These are phyloP conservation scores for Chenopodium suecicum DNA, from an alignment of 148 eudicot genomes.

Conservation along the genomic window DNA sequence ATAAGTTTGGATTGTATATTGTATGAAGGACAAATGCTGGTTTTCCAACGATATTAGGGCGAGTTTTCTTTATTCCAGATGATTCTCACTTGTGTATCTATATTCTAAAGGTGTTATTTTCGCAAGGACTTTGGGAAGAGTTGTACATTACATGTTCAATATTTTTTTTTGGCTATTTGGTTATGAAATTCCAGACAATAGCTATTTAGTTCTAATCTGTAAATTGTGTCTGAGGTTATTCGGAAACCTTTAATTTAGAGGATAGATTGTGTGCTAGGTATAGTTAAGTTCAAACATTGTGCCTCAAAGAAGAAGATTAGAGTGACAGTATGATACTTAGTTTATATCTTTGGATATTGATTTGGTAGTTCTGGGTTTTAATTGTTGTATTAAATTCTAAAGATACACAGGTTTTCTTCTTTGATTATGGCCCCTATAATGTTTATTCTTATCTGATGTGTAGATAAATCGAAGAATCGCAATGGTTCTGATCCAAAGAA, in stretches of 20 bases:
- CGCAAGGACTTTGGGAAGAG: neutral
- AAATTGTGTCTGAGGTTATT: neutral
- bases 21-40: neutral
- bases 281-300: neutral
- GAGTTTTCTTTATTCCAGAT: neutral
- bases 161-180: neutral
- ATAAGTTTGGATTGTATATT: neutral
- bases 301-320: neutral
- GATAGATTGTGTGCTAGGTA: neutral
- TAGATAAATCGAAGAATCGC: conserved; percentile 68
- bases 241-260: neutral
- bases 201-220: neutral
- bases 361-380: neutral
- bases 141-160: neutral
- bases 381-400: neutral
- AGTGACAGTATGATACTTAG: neutral
- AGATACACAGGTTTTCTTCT: conserved; percentile 1
- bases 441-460: neutral
- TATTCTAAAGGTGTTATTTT: neutral
- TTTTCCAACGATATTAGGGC: conserved; percentile 1
- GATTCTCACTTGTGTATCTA: neutral
- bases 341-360: neutral
- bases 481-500: conserved; percentile 64
- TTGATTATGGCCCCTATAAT: conserved; percentile 9
- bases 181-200: neutral